Base-by-base conservation (phyloP, 2,329 filamentous ascomycete species). In the Stenocarpella maydis region DNA sequence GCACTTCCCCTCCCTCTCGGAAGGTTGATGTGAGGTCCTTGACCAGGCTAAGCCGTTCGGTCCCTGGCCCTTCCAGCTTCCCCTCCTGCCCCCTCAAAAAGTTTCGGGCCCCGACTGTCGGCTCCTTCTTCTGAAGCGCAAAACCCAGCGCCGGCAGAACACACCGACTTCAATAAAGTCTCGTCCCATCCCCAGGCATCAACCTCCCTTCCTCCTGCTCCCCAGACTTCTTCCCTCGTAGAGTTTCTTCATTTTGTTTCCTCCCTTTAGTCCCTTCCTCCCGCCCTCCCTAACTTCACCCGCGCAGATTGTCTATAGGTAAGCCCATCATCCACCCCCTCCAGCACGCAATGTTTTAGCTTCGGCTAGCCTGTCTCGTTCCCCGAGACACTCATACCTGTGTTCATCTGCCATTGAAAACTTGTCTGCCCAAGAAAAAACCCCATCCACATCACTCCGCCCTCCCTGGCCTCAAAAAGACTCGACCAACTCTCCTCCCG, bases 291-390 rank as follows among this genome's bases (percentile, higher is more conserved):
- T 47, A 26, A n/a, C 17, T 12, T 12, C 58, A 24, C 43, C 26
- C 39, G 47, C 19, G 50, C 50, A 66, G 65, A 70, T 61, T 64
- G 47, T 15, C 26, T 37, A 52, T n/a, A 63, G 58, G 72, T 65
- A 68, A 66, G 71, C 69, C 69, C 69, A 72, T 70, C 73, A 72
- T 70, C 73, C 73, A 74, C 70, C 71, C 74, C 71, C 73, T 72
- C 67, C 69, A 54, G 68, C 73, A 69, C 65, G 60, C 71, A 69
- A 65, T 67, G 68, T 58, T 71, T 71, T 65, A 63, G 43, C 64
- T 58, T 37, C 71, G 72, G 53, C 69, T 67, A 37, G 34, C 6
- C 34, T 54, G 41, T 58, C 45, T 61, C 53, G 43, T 50, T 65
- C 34, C 64, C 52, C 64, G 50, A 58, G 52, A 34, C 41, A 43